Percentiles rank a stretch among this genome's conserved stretches.
Evolutionary conservation across 1,284 basidiomycete genomes (phyloP).

Genomic region (Somion occarium): DNA sequence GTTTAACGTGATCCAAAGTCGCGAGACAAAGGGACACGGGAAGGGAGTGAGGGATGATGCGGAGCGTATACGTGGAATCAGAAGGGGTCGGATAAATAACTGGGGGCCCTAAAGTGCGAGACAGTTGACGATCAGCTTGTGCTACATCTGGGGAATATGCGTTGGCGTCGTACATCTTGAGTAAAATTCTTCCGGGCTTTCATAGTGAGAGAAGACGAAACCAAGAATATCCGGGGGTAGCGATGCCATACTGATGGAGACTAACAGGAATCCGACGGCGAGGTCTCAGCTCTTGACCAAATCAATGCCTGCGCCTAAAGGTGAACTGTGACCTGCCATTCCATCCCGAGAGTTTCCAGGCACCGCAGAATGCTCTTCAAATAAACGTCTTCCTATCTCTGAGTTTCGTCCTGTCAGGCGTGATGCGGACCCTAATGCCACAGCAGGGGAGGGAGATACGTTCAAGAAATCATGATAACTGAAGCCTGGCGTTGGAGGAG

Average conservation of each 20-base stretch:
- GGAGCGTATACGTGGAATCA: constrained; percentile 12
- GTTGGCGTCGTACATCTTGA: neutral
- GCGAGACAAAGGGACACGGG: too few species aligned
- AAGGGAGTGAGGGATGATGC: neutral
- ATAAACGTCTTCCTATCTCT: constrained; percentile 62
- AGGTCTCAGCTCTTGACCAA: constrained; percentile 34
- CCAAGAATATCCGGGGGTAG: too few species aligned
- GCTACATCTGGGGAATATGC: neutral
- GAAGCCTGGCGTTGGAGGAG: constrained; percentile 47
- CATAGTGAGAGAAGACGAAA: too few species aligned
- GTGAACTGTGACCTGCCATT: constrained; percentile 7
- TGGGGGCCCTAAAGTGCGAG: neutral
- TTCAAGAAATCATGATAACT: constrained; percentile 71
- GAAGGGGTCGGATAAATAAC: constrained; percentile 14
- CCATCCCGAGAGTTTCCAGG: constrained; percentile 8
- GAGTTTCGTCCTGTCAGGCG: constrained; percentile 39
- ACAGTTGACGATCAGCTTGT: neutral
- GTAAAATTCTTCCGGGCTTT: too few species aligned
- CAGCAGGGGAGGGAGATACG: constrained; percentile 58
- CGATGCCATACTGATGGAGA: too few species aligned
- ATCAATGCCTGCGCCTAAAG: constrained; percentile 45
- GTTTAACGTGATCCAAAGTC: too few species aligned
- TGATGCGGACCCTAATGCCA: constrained; percentile 32
- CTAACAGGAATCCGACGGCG: too few species aligned
- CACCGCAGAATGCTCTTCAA: constrained; percentile 57